A percentile compares a stretch with the other conserved stretches of the same genome.
Conservation (phyloP, 2,329 filamentous ascomycete species). For the Mariannaea sp. region DNA sequence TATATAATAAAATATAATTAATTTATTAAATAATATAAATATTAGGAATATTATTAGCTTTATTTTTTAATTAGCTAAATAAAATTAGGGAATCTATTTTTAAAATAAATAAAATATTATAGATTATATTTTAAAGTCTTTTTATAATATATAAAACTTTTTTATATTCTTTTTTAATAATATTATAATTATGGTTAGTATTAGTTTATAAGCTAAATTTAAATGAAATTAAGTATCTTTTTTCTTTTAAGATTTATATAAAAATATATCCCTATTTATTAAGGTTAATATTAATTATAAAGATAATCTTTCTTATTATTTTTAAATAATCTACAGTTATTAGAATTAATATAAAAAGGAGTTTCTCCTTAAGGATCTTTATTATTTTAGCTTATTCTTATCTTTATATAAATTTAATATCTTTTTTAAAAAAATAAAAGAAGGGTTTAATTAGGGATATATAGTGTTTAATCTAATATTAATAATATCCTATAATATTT, state of each 20-base stretch:
- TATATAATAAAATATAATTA: too few species aligned
- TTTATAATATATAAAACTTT: neutral
- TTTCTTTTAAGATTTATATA: neutral
- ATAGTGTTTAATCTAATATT: neutral
- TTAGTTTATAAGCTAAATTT: neutral
- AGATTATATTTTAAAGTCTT: neutral
- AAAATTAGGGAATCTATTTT: too few species aligned
- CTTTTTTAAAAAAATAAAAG: neutral
- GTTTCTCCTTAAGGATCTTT: neutral
- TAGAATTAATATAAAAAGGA: neutral
- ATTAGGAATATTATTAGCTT: too few species aligned
- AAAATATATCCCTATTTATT: neutral
- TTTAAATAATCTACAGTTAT: neutral
- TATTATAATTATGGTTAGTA: neutral
- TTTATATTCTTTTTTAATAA: neutral
- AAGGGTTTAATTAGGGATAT: neutral
- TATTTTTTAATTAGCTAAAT: too few species aligned
- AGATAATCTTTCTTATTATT: neutral
- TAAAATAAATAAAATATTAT: neutral
- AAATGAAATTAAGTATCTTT: neutral
- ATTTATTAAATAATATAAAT: too few species aligned
- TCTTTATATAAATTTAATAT: neutral
- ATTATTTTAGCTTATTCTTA: neutral
- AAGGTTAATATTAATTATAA: neutral
- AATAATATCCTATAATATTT: neutral